phyloP scores from a whole-genome alignment of 2,329 filamentous ascomycete genomes.

The Trichoderma atrobrunneum region DNA sequence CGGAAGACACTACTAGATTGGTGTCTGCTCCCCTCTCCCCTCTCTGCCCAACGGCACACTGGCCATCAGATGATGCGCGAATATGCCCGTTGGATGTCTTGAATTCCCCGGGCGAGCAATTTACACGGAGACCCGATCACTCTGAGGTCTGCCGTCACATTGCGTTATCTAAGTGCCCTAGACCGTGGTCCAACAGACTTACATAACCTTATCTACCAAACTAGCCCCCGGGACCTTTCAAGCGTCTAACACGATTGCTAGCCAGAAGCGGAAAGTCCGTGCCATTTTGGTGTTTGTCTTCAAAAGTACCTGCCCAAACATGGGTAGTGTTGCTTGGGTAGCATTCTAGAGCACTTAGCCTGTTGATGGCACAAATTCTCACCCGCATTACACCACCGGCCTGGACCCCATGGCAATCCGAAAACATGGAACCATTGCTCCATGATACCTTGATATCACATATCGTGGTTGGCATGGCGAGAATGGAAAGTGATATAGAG shows the following conservation, averaged over 20 bases:
- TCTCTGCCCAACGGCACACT: not conserved
- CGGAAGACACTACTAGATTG: not conserved
- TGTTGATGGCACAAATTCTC: constrained; percentile 10
- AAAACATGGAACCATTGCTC: not conserved
- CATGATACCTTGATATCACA: not conserved
- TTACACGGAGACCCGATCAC: not conserved
- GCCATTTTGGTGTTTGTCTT: constrained; percentile 1
- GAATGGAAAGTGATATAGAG: constrained; percentile 1
- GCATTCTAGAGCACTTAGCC: not conserved
- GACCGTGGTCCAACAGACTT: not conserved
- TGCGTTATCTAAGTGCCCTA: not conserved
- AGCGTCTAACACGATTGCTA: not conserved
- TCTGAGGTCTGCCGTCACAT: not conserved
- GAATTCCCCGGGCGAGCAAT: not conserved
- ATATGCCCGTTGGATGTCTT: not conserved
- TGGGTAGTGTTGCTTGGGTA: not conserved
- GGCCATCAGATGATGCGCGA: not conserved
- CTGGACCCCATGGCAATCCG: not conserved
- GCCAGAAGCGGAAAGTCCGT: constrained; percentile 1
- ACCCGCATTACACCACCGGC: constrained; percentile 11
- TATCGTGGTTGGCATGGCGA: not conserved
- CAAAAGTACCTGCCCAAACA: constrained; percentile 7
- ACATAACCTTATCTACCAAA: constrained; percentile 5
- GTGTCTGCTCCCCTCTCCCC: not conserved
- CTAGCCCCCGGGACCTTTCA: constrained; percentile 8